These are phyloP conservation scores for Paraconiothyrium sp. DNA, from an alignment of 2,329 filamentous ascomycete species.

Conservation along the genomic window DNA sequence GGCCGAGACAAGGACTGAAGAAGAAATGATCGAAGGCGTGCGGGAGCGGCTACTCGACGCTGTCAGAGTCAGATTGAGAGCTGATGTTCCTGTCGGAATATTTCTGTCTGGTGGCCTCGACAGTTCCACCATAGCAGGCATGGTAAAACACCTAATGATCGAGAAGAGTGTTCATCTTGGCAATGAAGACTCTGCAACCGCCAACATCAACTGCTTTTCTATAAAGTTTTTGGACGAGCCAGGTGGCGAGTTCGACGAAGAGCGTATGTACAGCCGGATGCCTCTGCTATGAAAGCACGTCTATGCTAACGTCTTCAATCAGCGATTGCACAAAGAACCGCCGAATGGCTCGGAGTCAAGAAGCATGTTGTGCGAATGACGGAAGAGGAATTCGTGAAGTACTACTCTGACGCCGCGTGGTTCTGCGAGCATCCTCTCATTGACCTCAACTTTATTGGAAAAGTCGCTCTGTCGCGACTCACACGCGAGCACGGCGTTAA, in stretches of 20 bases:
- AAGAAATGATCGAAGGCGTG: conserved; percentile 63
- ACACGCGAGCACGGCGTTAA: conserved; percentile 60
- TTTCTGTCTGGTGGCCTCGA: conserved; percentile 68
- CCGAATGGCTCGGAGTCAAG: conserved; percentile 59
- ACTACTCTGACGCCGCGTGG: conserved; percentile 58
- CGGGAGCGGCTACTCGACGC: conserved; percentile 62
- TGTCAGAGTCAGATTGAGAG: conserved; percentile 62
- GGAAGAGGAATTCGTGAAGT: conserved; percentile 54
- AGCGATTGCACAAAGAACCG: conserved; percentile 59
- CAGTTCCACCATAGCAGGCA: conserved; percentile 66
- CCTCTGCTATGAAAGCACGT: conserved; percentile 21
- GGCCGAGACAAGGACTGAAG: conserved; percentile 56
- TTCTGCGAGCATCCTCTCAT: conserved; percentile 57
- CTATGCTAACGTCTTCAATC: conserved; percentile 55
- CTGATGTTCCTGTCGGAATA: conserved; percentile 67
- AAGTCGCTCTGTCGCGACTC: conserved; percentile 60
- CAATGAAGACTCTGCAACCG: conserved; percentile 44
- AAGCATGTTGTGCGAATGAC: conserved; percentile 50
- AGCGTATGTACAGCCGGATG: conserved; percentile 20
- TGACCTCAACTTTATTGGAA: conserved; percentile 64
- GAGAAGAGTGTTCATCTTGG: conserved; percentile 58
- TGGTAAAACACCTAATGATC: conserved; percentile 58
- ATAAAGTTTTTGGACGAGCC: conserved; percentile 58
- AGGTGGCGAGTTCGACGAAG: conserved; percentile 52
- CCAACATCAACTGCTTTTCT: conserved; percentile 57